Evolutionary conservation across 371 early-diverging fungal genomes (phyloP), one percentile per base, ranked within the genome.

Genomic region (Mucor mucedo): DNA sequence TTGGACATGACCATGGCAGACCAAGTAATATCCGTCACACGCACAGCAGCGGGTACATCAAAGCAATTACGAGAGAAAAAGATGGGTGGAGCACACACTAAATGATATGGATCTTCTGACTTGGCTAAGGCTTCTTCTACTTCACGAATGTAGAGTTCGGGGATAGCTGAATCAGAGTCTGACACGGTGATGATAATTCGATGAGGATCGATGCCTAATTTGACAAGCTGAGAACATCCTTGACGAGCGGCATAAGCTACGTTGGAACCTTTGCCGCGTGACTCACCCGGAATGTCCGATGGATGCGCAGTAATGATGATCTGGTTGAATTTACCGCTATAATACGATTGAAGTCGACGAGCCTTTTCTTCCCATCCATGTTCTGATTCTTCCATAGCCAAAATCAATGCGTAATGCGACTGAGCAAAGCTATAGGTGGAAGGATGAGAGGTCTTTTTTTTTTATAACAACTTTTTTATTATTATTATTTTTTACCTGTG

Each of bases 311-410:
- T 89, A 53, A 84, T 80, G 35, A 86, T 78, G 38, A 81, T 70
- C 4, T 78, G 70, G 1, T 66, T 58, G 67, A 81, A 81, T 7
- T 63, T 62, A 47, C 83, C 80, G 13, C 63, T 65, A 76, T 87
- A 91, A 50, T 66, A 63, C 28, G 58, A 48, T 52, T 78, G 63
- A 6, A 93, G 70, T 8, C 66, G 63, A 41, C 67, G 68, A 21
- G 88, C 90, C 71, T 91, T 93, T n/a, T 60, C 63, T 55, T 73
- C 79, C 61, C 73, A 63, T 3, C 80, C 88, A 27, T 52, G 38
- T 71, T 93, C 93, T 10, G 84, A 74, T 41, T 78, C 83, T 69
- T 93, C 93, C 93, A 93, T 93, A 27, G 91, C 93, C 14, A 90
- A 71, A 47, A 87, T 73, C 32, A 90, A 71, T 47, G 78, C 70